phyloP scores from a whole-genome alignment of 495 filamentous ascomycete genomes.

The Daldinia grandis region DNA sequence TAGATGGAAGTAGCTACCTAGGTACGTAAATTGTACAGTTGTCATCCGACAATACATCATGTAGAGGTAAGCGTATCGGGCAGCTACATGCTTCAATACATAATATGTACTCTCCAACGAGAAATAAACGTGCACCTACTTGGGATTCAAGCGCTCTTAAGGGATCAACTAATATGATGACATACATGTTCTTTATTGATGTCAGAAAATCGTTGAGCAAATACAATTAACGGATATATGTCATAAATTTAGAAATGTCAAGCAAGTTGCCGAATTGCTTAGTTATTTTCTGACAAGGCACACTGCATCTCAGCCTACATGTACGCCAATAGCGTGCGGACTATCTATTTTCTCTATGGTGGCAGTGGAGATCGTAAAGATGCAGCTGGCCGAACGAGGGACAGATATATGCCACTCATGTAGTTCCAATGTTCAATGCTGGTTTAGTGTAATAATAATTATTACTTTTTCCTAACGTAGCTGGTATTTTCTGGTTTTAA shows the following conservation, averaged over 20 bases:
- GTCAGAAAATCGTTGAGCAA: not conserved
- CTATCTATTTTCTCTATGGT: conserved; percentile 1
- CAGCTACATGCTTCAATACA: not conserved
- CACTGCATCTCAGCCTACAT: not conserved
- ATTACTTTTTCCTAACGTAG: not conserved
- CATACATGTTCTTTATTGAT: not conserved
- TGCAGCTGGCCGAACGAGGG: conserved; percentile 25
- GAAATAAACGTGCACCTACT: not conserved
- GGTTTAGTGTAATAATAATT: not conserved
- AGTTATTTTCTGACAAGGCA: not conserved
- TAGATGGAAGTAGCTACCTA: not conserved
- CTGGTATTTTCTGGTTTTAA: not conserved
- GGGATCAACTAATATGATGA: not conserved
- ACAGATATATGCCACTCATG: conserved; percentile 4
- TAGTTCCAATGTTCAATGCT: not conserved
- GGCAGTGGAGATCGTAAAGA: conserved; percentile 15
- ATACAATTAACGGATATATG: not conserved
- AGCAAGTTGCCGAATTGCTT: not conserved
- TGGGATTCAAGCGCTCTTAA: too few relatives aligned
- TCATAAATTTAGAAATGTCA: conserved; percentile 4
- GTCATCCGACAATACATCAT: not conserved
- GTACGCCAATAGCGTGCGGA: not conserved
- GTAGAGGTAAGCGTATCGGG: not conserved
- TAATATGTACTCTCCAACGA: not conserved
- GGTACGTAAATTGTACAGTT: not conserved